A percentile compares a stretch with the other conserved stretches of the same genome.
These are phyloP conservation scores for Serendipita sp. DNA, from an alignment of 768 basidiomycete genomes.

Conservation along the genomic window DNA sequence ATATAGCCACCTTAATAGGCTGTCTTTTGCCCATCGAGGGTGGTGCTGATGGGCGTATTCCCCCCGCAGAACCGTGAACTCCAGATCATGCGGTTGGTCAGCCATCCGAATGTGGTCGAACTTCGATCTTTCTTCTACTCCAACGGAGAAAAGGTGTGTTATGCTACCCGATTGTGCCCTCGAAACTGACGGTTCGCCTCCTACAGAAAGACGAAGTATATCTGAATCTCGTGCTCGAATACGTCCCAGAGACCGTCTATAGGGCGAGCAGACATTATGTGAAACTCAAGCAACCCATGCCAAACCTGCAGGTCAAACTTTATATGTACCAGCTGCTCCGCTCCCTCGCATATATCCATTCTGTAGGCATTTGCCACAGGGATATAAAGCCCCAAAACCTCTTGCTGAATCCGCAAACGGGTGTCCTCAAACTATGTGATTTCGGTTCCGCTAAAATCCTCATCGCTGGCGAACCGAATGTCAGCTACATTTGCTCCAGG, in stretches of 20 bases:
- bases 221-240: slow-evolving; percentile 97
- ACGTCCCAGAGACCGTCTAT: slow-evolving; percentile 98
- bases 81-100: slow-evolving; percentile 94
- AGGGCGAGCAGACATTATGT: slow-evolving; percentile 97
- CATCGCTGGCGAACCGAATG: slow-evolving; percentile 94
- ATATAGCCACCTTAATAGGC: not conserved
- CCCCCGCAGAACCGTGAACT: slow-evolving; percentile 81
- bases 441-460: slow-evolving; percentile 99
- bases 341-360: slow-evolving; percentile 97
- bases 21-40: not conserved
- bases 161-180: not conserved
- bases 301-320: slow-evolving; percentile 97
- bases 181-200: slow-evolving; percentile 9
- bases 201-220: slow-evolving; percentile 96
- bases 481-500: slow-evolving; percentile 98
- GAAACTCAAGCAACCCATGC: slow-evolving; percentile 99
- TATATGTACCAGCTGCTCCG: slow-evolving; percentile 99
- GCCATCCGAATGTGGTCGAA: slow-evolving; percentile 96
- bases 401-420: slow-evolving; percentile 89
- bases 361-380: slow-evolving; percentile 97
- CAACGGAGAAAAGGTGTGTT: slow-evolving; percentile 89
- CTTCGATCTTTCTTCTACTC: slow-evolving; percentile 98
- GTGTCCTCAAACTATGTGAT: slow-evolving; percentile 94
- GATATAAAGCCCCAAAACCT: slow-evolving; percentile 99
- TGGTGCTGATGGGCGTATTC: not conserved